These are phyloP conservation scores for grape (Vitis vinifera) DNA, from an alignment of 164 flowering plant species.

Conservation along the genomic window DNA sequence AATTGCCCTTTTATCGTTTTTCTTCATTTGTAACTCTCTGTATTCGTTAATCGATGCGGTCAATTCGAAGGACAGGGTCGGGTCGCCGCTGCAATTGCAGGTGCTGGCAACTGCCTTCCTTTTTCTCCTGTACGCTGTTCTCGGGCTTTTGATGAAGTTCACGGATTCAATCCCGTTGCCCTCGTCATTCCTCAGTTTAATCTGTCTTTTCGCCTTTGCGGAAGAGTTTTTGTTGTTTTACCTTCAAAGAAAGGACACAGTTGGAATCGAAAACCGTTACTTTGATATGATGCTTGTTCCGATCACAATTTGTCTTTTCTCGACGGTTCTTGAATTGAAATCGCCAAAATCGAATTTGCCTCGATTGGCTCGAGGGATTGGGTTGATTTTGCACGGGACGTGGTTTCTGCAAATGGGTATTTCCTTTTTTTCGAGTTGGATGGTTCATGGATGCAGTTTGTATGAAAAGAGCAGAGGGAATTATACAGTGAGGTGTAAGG, in stretches of 20 bases:
- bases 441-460: conserved; percentile 64
- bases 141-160: conserved; percentile 34
- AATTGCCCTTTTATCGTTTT: conserved; percentile 35
- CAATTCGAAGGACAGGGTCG: conserved; percentile 51
- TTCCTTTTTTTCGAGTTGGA: conserved; percentile 59
- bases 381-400: conserved; percentile 76
- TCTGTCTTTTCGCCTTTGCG: conserved; percentile 60
- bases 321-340: conserved; percentile 54
- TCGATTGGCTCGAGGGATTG: conserved; percentile 64
- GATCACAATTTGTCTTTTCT: conserved; percentile 52
- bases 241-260: conserved; percentile 58
- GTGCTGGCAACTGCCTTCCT: conserved; percentile 48
- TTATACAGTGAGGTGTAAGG: conserved; percentile 74
- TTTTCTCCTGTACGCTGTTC: conserved; percentile 58
- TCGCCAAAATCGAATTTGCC: conserved; percentile 35
- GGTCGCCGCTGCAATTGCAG: conserved; percentile 64
- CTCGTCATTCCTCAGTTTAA: conserved; percentile 32
- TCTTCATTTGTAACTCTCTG: conserved; percentile 50
- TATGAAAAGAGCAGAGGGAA: conserved; percentile 77
- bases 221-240: conserved; percentile 84
- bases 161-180: conserved; percentile 36
- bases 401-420: conserved; percentile 96
- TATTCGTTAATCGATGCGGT: conserved; percentile 52
- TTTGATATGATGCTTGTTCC: conserved; percentile 84
- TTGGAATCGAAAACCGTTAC: conserved; percentile 86